Percentiles rank a stretch among this genome's conserved stretches.
These are phyloP conservation scores for Phylloporus sp. DNA, from an alignment of 768 basidiomycete species.

Conservation along the genomic window DNA sequence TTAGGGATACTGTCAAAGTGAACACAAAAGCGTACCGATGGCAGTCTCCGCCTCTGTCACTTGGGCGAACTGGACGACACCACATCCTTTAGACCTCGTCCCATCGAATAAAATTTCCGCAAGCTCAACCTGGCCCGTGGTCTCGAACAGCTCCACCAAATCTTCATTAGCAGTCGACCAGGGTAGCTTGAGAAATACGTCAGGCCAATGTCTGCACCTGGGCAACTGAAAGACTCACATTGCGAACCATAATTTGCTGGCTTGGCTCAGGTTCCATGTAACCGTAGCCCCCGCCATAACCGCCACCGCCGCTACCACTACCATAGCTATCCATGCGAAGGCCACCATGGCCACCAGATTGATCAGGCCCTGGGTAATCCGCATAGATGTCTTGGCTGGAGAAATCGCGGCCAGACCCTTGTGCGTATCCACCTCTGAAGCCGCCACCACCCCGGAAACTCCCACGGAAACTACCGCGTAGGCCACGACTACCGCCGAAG, in stretches of 20 bases:
- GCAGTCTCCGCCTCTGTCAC: slow-evolving; percentile 90
- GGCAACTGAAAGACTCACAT: slow-evolving; percentile 54
- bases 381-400: slow-evolving; percentile 88
- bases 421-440: slow-evolving; percentile 54
- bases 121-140: slow-evolving; percentile 89
- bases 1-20: background rate
- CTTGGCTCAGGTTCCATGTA: slow-evolving; percentile 74
- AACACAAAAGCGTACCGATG: slow-evolving; percentile 51
- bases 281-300: slow-evolving; percentile 35
- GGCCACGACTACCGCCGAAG: slow-evolving; percentile 29
- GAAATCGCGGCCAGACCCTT: slow-evolving; percentile 58
- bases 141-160: slow-evolving; percentile 95
- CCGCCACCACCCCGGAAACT: slow-evolving; percentile 50
- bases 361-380: slow-evolving; percentile 88
- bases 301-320: slow-evolving; percentile 34
- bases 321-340: slow-evolving; percentile 35
- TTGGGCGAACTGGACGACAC: slow-evolving; percentile 92
- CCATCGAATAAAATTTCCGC: slow-evolving; percentile 95
- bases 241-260: slow-evolving; percentile 97
- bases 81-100: slow-evolving; percentile 87
- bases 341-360: slow-evolving; percentile 37
- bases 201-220: background rate
- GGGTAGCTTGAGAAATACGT: slow-evolving; percentile 59
- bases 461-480: slow-evolving; percentile 25
- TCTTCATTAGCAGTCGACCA: slow-evolving; percentile 99